A percentile compares a stretch with the other conserved stretches of the same genome.
phyloP scores from a whole-genome alignment of 345 rosid species.

The Arabidopsis suecica region DNA sequence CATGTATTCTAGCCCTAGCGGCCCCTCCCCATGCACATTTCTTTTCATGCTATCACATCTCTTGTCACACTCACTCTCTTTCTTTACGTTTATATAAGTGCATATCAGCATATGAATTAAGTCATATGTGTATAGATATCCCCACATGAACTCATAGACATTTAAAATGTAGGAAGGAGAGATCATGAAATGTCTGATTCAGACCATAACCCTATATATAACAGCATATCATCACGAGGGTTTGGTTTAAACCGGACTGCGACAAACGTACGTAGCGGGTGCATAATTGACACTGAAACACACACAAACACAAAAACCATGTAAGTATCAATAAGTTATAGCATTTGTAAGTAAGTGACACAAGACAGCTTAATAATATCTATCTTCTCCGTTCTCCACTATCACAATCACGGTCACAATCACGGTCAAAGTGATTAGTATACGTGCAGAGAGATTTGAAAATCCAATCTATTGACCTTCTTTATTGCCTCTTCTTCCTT shows the following conservation, averaged over 20 bases:
- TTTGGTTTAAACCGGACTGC: conserved; percentile 27
- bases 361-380: conserved; percentile 40
- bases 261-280: conserved; percentile 22
- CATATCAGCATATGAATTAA: neutral
- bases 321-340: conserved; percentile 26
- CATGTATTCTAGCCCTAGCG: conserved; percentile 36
- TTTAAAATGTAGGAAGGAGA: conserved; percentile 33
- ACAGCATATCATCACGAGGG: conserved; percentile 32
- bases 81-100: neutral
- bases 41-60: conserved; percentile 47
- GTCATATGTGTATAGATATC: conserved; percentile 26
- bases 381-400: conserved; percentile 34
- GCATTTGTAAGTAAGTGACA: conserved; percentile 42
- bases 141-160: conserved; percentile 40
- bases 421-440: conserved; percentile 38
- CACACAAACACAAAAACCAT: conserved; percentile 40
- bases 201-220: conserved; percentile 35
- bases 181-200: conserved; percentile 34
- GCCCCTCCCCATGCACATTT: conserved; percentile 44
- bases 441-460: conserved; percentile 36
- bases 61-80: conserved; percentile 32
- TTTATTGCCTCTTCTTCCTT: conserved; percentile 34
- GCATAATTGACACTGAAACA: conserved; percentile 42
- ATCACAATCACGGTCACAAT: conserved; percentile 43
- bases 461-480: conserved; percentile 38